Conservation (phyloP, 2,329 filamentous ascomycete species). For the Clonostachys solani region DNA sequence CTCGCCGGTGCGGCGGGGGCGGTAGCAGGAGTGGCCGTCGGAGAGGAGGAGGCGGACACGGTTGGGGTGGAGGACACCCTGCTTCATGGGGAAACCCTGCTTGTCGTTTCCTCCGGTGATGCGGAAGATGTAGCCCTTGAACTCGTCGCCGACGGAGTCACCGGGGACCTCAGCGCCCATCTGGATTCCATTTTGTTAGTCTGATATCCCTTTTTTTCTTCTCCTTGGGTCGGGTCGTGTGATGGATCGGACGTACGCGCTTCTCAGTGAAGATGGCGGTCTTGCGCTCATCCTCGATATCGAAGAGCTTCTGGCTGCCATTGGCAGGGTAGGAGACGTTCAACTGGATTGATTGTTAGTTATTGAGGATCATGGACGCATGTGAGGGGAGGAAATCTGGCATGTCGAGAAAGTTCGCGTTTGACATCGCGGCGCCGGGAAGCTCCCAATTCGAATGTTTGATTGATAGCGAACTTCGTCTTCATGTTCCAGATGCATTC, state of each 20-base stretch:
- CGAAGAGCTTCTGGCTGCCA: constrained; percentile 99
- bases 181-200: constrained; percentile 26
- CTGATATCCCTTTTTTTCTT: constrained; percentile 24
- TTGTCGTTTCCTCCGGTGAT: constrained; percentile 99
- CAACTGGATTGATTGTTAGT: constrained; percentile 37
- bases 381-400: no score
- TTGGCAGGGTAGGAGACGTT: constrained; percentile 90
- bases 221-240: constrained; percentile 4
- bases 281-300: constrained; percentile 99
- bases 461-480: not conserved
- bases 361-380: no score
- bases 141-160: constrained; percentile 96
- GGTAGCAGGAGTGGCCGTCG: constrained; percentile 99
- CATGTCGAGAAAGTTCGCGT: not conserved
- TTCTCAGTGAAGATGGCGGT: constrained; percentile 98
- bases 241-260: constrained; percentile 58
- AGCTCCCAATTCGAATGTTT: not conserved
- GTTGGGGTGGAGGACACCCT: constrained; percentile 98
- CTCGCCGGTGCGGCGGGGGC: constrained; percentile 94
- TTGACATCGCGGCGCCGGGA: not conserved
- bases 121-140: constrained; percentile 99
- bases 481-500: not conserved
- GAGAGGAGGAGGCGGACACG: constrained; percentile 96
- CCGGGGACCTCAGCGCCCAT: constrained; percentile 91
- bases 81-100: constrained; percentile 99